Base-by-base conservation (phyloP, 345 rosid species). In the Cardamine chenopodiifolia region DNA sequence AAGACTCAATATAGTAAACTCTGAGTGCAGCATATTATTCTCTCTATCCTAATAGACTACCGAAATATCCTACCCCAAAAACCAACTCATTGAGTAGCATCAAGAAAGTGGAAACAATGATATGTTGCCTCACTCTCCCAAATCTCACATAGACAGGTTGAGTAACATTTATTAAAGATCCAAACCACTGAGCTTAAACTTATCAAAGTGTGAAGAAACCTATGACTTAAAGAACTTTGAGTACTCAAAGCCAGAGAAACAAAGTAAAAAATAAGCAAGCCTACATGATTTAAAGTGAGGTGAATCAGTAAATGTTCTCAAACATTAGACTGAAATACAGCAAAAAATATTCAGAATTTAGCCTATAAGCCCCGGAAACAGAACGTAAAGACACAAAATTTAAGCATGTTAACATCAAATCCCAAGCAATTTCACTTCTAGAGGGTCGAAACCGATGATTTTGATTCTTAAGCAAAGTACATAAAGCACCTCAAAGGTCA, bases 181-280 rank as follows among this genome's bases (percentile, higher is more conserved):
- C 8, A 68, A 39, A 68, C 17, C 62, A 68, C 56, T 26, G 32
- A 66, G 34, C 59, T 66, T 50, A 34, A 32, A 20, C 55, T 57
- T 18, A 70, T 9, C 22, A 37, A 5, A 42, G 13, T 12, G 17
- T 23, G 61, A 67, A 67, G 54, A 20, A 42, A 68, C 18, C 37
- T 11, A 68, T 26, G 53, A 68, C 40, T 31, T 20, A 44, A 56
- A 42, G 32, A 44, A 32, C 17, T 58, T 22, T 19, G 32, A 69
- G 62, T 42, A 56, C 22, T 29, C 32, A 44, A 68, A 68, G 6
- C 17, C 52, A 55, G 17, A 44, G 15, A 44, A 54, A 19, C 47
- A 59, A 70, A 56, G 65, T 14, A 45, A 31, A 47, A 22, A 44
- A 70, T 7, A 69, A 42, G 29, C 19, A 68, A 42, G 29, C 31